phyloP scores from a whole-genome alignment of 768 basidiomycete genomes.

The Leccinum barrowsii region DNA sequence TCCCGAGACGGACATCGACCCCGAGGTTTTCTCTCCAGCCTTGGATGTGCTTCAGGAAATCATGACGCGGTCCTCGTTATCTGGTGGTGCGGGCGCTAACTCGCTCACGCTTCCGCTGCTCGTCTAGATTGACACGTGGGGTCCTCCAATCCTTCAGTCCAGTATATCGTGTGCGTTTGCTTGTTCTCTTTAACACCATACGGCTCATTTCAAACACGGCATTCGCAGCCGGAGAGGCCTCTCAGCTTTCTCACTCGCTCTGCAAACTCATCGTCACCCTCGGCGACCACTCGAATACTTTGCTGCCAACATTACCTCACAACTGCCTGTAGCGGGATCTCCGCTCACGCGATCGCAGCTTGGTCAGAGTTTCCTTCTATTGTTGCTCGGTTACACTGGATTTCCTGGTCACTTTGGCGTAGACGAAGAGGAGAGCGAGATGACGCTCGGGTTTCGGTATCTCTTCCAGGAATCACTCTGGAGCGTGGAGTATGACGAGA shows the following conservation, averaged over 20 bases:
- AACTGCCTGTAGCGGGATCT: constrained; percentile 33
- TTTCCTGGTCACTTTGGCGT: constrained; percentile 72
- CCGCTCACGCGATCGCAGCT: constrained; percentile 45
- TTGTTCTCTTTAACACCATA: not conserved
- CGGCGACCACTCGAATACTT: constrained; percentile 82
- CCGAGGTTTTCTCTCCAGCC: constrained; percentile 56
- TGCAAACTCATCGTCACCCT: constrained; percentile 80
- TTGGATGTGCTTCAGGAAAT: constrained; percentile 77
- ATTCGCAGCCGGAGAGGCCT: constrained; percentile 30
- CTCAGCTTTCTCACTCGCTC: constrained; percentile 62
- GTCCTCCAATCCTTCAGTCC: constrained; percentile 42
- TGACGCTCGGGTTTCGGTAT: constrained; percentile 88
- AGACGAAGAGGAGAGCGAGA: constrained; percentile 87
- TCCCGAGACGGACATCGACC: constrained; percentile 25
- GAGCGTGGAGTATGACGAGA: constrained; percentile 54
- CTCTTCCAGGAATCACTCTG: constrained; percentile 85
- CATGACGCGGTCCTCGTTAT: constrained; percentile 67
- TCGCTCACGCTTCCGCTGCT: constrained; percentile 83
- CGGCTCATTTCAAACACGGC: not conserved
- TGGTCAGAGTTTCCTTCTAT: constrained; percentile 66
- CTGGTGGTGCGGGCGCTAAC: constrained; percentile 63
- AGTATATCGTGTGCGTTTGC: constrained; percentile 35
- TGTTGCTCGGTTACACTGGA: constrained; percentile 73
- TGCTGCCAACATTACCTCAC: constrained; percentile 60
- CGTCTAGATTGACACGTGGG: constrained; percentile 64